Conservation (phyloP, 2,329 filamentous ascomycete species). For the Neonectria punicea region DNA sequence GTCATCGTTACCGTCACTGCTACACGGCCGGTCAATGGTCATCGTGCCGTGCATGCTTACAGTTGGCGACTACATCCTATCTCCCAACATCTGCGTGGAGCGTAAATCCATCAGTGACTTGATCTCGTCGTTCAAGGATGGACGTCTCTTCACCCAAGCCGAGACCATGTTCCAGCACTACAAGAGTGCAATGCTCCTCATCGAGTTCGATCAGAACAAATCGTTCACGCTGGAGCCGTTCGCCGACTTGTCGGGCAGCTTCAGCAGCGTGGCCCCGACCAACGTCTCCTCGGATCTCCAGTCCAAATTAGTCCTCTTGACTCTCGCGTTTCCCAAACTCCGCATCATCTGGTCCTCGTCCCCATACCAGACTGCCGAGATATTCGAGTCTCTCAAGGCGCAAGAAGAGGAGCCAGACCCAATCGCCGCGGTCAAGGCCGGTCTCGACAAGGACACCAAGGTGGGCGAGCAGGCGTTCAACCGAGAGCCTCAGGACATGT, state of each 20-base stretch:
- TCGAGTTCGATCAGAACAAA: constrained; percentile 98
- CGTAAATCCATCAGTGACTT: constrained; percentile 93
- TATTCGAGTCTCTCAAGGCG: constrained; percentile 93
- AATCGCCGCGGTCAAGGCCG: constrained; percentile 83
- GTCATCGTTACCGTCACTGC: constrained; percentile 87
- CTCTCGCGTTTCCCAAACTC: constrained; percentile 88
- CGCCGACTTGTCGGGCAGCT: constrained; percentile 71
- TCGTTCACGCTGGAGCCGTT: constrained; percentile 93
- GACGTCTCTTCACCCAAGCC: constrained; percentile 89
- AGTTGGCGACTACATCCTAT: constrained; percentile 95
- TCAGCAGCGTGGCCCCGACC: constrained; percentile 70
- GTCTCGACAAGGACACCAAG: constrained; percentile 68
- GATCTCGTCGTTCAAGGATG: constrained; percentile 91
- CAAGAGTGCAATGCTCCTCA: constrained; percentile 87
- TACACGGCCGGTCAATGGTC: constrained; percentile 88
- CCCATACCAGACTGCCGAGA: constrained; percentile 96
- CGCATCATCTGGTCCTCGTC: constrained; percentile 94
- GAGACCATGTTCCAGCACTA: constrained; percentile 97
- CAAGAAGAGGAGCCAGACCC: constrained; percentile 92
- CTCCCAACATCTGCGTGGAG: constrained; percentile 90
- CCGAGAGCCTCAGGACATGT: constrained; percentile 88
- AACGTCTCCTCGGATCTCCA: constrained; percentile 79
- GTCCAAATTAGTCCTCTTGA: constrained; percentile 90
- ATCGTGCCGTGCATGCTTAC: constrained; percentile 96
- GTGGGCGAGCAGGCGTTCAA: constrained; percentile 80